Conservation (phyloP, 2,329 filamentous ascomycete species). For the Bisporella sp. region DNA sequence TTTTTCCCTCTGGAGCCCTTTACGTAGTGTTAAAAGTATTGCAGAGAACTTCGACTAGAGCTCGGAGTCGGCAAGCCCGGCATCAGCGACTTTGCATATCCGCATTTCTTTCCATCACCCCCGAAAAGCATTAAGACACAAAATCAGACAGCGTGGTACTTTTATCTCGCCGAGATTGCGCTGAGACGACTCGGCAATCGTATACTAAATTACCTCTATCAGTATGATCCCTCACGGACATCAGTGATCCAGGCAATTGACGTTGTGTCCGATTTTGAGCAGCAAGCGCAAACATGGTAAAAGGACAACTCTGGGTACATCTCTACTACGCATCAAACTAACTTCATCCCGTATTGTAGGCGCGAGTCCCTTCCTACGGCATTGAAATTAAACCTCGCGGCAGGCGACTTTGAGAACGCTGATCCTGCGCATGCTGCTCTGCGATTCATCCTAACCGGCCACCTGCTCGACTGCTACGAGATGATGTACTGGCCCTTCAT, state of each 20-base stretch:
- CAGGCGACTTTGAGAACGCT: background rate
- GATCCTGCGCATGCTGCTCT: slow-evolving; percentile 22
- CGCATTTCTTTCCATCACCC: slow-evolving; percentile 28
- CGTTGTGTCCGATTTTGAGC: slow-evolving; percentile 10
- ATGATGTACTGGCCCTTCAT: slow-evolving; percentile 33
- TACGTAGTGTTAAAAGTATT: background rate
- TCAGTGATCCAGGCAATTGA: slow-evolving; percentile 4
- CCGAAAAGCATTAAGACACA: slow-evolving; percentile 15
- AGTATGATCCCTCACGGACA: background rate
- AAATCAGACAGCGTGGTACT: slow-evolving; percentile 35
- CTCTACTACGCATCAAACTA: background rate
- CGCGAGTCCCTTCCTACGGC: slow-evolving; percentile 16
- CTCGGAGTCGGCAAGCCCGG: slow-evolving; percentile 36
- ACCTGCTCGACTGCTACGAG: slow-evolving; percentile 31
- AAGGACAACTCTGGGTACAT: background rate
- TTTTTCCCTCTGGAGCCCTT: background rate
- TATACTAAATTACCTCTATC: slow-evolving; percentile 2
- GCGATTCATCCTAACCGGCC: slow-evolving; percentile 29
- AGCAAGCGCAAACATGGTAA: slow-evolving; percentile 20
- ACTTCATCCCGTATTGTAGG: background rate
- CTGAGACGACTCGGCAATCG: slow-evolving; percentile 29
- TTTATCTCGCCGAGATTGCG: slow-evolving; percentile 48
- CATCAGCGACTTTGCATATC: slow-evolving; percentile 12
- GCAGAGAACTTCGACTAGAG: slow-evolving; percentile 28
- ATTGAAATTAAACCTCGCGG: slow-evolving; percentile 11